phyloP scores from a whole-genome alignment of 495 filamentous ascomycete species.

The Penicillium tannophilum region DNA sequence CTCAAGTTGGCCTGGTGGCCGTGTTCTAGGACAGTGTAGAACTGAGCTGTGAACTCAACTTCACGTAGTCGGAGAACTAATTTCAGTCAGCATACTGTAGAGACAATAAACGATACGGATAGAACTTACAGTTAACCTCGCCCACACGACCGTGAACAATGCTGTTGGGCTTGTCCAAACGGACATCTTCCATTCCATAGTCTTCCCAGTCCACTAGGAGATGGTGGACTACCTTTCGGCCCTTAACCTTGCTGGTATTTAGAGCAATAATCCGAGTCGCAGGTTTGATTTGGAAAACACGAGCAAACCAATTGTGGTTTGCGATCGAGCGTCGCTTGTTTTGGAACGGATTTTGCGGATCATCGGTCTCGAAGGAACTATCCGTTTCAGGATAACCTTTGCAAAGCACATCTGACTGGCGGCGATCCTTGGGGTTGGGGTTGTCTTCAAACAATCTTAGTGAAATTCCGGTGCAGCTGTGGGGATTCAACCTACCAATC shows the following conservation, averaged over 20 bases:
- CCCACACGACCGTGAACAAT: constrained; percentile 76
- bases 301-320: constrained; percentile 78
- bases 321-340: constrained; percentile 23
- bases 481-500: constrained; percentile 27
- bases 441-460: constrained; percentile 11
- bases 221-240: constrained; percentile 71
- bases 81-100: constrained; percentile 1
- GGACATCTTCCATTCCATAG: constrained; percentile 76
- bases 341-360: constrained; percentile 12
- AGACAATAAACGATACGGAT: neutral
- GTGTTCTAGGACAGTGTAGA: constrained; percentile 83
- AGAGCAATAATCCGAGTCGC: constrained; percentile 73
- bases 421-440: constrained; percentile 13
- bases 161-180: constrained; percentile 70
- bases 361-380: constrained; percentile 21
- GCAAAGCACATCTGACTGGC: constrained; percentile 15
- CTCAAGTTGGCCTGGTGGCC: constrained; percentile 67
- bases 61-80: constrained; percentile 75
- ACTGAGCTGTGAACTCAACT: constrained; percentile 76
- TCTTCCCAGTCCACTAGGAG: constrained; percentile 77
- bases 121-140: constrained; percentile 71
- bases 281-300: constrained; percentile 87
- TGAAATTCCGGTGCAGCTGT: neutral
- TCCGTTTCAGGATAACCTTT: constrained; percentile 20
- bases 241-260: constrained; percentile 63